Evolutionary conservation across 306 rosid genomes (phyloP), one percentile per base, ranked within the genome.

Genomic region (Oxytropis ochrocephala): DNA sequence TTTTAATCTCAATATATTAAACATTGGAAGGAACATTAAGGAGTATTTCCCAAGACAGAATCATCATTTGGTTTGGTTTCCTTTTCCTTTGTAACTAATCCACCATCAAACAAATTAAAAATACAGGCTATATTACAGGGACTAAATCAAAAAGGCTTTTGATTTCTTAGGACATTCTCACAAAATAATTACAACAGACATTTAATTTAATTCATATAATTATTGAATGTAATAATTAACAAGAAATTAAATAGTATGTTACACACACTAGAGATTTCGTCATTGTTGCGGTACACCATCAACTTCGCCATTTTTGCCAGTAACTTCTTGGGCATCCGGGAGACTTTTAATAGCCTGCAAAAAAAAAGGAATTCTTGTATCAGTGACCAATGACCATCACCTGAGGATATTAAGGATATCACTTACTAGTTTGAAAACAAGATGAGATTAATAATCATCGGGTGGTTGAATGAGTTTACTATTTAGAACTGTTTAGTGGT

Each of bases 281-380:
- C 80, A 64, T 65, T 70, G 54, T 54, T 71, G 70, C 7, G n/a
- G 53, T 57, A 12, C 76, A 52, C 16, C 72, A 69, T 69, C 69
- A 32, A 56, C 75, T 62, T 64, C 33, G 18, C 57, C 54, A 60
- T 55, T 58, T 46, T 38, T 44, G 35, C 65, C 75, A 4, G 46
- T 48, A 51, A 53, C 78, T 36, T 81, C 56, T 61, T 66, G 81
- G 1, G 63, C 21, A 10, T 76, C 80, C 3, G 96, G 91, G 50
- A 90, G 96, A 66, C 62, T 69, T 59, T 73, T 80, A 49, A 90
- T 74, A 12, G 80, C 93, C 96, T 88, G 75, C 77, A 39, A 65
- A 56, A 72, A 69, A 11, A 42, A 72, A 46, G 13, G 9, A 59
- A 44, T 32, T 47, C 11, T 35, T 16, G 48, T 14, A 55, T 64